Conservation (phyloP, 2,329 filamentous ascomycete species). For the Ophiostoma sp. region DNA sequence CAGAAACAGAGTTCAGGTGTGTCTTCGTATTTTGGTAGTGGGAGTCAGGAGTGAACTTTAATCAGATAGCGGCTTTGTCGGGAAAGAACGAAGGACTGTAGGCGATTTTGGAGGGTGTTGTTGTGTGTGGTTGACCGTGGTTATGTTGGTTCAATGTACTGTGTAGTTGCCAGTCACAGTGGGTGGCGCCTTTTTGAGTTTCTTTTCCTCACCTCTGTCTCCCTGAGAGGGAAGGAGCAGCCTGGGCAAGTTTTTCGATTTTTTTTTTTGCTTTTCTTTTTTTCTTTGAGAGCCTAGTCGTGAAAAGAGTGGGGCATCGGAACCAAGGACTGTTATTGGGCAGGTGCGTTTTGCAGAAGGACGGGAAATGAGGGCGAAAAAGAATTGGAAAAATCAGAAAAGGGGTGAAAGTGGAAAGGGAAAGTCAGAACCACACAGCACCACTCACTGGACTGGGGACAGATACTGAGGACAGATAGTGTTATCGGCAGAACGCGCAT, state of each 20-base stretch:
- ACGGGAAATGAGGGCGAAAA: slow-evolving; percentile 22
- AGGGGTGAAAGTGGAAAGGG: slow-evolving; percentile 12
- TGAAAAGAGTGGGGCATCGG: slow-evolving; percentile 18
- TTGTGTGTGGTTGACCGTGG: not conserved
- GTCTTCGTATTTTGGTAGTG: slow-evolving; percentile 29
- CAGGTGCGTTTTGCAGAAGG: slow-evolving; percentile 1
- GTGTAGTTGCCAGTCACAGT: not conserved
- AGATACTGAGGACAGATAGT: slow-evolving; percentile 14
- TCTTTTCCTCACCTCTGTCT: not conserved
- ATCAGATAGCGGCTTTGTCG: slow-evolving; percentile 30
- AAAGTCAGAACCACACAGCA: not conserved
- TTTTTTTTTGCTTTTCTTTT: not conserved
- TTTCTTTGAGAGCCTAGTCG: slow-evolving; percentile 23
- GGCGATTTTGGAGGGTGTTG: not conserved
- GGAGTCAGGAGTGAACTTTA: slow-evolving; percentile 25
- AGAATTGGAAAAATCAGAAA: slow-evolving; percentile 21
- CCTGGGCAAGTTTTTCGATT: not conserved
- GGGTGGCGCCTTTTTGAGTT: slow-evolving; percentile 6
- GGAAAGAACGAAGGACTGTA: slow-evolving; percentile 1
- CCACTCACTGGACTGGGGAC: not conserved
- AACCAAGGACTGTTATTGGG: slow-evolving; percentile 25
- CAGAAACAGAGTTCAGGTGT: slow-evolving; percentile 25
- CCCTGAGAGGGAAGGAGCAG: slow-evolving; percentile 3
- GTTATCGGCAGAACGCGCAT: slow-evolving; percentile 20
- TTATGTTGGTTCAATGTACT: not conserved